Base-by-base conservation (phyloP, 495 filamentous ascomycete genomes). In the Neurospora sp. region DNA sequence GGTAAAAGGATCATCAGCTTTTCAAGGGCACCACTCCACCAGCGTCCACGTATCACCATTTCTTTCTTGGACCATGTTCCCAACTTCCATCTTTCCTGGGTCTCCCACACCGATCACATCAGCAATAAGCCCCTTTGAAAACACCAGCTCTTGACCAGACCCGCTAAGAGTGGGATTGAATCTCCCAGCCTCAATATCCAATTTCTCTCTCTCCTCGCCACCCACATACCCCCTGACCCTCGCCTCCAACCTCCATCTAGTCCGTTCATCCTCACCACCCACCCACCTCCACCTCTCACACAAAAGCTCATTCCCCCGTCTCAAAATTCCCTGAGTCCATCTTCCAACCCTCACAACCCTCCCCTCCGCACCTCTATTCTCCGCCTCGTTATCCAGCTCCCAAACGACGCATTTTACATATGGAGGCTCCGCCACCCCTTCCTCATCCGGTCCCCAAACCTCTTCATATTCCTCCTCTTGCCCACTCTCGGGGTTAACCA, bases 361-460 rank as follows among this genome's bases (percentile, higher is more conserved):
- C 78, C 14, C 80, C 83, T 2, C 74, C 73, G 0, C 35, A 37
- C 35, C 5, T 37, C 35, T 66, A 3, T 22, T n/a, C 40, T 42
- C 70, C 20, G n/a, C 42, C 8, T 59, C 66, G 7, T 40, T 11
- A 18, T 76, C 86, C 83, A 85, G 72, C 86, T 75, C 79, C 85
- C 84, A 1, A 85, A 77, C 14, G 76, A 77, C 20, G 88, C 68
- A 68, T 73, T 83, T 81, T 31, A 86, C 44, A 20, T 88, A 74
- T 35, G 79, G 84, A n/a, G 18, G 18, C 42, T 20, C 42, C 3
- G n/a, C 8, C 18, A 20, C 42, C 76, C 89, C 42, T 79, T 76
- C 9, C 86, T 88, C 68, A 87, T 75, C 9, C 88, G 86, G 38
- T 81, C 78, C 66, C 88, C 88, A 90, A 2, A 85, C 37, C 75